Conservation (phyloP, 2,329 filamentous ascomycete genomes). For the Aspergillus brunneoviolaceus region DNA sequence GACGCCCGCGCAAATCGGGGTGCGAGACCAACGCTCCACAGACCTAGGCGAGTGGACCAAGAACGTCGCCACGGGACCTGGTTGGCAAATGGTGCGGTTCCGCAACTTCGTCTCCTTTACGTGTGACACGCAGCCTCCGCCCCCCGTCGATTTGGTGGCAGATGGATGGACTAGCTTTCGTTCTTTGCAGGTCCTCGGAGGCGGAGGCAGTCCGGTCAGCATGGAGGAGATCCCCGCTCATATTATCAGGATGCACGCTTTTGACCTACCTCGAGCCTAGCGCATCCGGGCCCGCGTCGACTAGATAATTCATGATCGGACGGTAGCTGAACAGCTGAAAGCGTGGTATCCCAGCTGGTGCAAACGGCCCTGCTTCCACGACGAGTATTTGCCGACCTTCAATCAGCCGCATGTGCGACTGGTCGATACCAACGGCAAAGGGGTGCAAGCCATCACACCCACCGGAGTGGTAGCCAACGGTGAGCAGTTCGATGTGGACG, state of each 20-base stretch:
- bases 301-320: slow-evolving; percentile 51
- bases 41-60: no score
- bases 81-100: no score
- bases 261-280: no score
- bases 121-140: no score
- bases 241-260: no score
- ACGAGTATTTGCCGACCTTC: slow-evolving; percentile 48
- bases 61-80: no score
- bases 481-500: neutral
- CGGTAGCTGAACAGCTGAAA: slow-evolving; percentile 54
- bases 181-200: slow-evolving; percentile 10
- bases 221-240: neutral
- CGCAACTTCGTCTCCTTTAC: no score
- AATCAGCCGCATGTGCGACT: slow-evolving; percentile 31
- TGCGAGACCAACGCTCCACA: no score
- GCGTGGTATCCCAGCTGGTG: slow-evolving; percentile 63
- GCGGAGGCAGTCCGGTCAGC: slow-evolving; percentile 1
- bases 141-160: slow-evolving; percentile 10
- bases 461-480: neutral
- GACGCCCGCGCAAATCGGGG: no score
- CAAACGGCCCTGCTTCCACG: slow-evolving; percentile 63
- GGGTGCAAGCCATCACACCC: neutral
- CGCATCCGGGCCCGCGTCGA: slow-evolving; percentile 17
- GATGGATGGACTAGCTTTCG: slow-evolving; percentile 28
- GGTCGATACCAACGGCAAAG: slow-evolving; percentile 51